phyloP scores from a whole-genome alignment of 1,139 yeast genomes.

The Zygoascus meyerae region DNA sequence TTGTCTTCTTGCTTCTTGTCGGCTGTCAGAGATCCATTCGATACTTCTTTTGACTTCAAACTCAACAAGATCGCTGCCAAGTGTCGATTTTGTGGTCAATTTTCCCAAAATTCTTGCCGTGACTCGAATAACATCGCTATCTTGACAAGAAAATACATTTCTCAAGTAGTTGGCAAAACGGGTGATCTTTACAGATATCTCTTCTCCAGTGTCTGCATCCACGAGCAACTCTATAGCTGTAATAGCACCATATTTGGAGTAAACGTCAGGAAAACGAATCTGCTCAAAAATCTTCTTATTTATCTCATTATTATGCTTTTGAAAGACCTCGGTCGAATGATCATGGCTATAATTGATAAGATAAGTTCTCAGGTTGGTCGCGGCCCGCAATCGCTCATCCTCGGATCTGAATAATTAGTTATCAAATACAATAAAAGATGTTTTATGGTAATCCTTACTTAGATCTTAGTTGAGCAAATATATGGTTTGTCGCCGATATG shows the following conservation, averaged over 20 bases:
- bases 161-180: conserved; percentile 84
- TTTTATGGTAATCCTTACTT: conserved; percentile 13
- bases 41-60: conserved; percentile 84
- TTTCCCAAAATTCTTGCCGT: conserved; percentile 87
- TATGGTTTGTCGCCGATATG: conserved; percentile 6
- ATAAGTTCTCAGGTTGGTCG: conserved; percentile 61
- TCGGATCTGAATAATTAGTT: conserved; percentile 20
- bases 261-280: conserved; percentile 65
- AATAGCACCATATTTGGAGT: conserved; percentile 81
- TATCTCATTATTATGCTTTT: conserved; percentile 75
- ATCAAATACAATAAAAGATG: background rate
- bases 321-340: conserved; percentile 66
- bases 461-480: conserved; percentile 13
- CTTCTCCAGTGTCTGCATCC: conserved; percentile 68
- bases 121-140: conserved; percentile 73
- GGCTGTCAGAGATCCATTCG: conserved; percentile 83
- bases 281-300: conserved; percentile 84
- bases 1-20: conserved; percentile 79
- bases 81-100: conserved; percentile 77
- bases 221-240: conserved; percentile 85
- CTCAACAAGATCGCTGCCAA: conserved; percentile 89
- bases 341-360: conserved; percentile 41
- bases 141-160: conserved; percentile 74
- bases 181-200: conserved; percentile 82
- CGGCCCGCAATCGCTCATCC: conserved; percentile 38